Evolutionary conservation across 306 rosid genomes (phyloP).

Genomic region (Crataegus laevigata): DNA sequence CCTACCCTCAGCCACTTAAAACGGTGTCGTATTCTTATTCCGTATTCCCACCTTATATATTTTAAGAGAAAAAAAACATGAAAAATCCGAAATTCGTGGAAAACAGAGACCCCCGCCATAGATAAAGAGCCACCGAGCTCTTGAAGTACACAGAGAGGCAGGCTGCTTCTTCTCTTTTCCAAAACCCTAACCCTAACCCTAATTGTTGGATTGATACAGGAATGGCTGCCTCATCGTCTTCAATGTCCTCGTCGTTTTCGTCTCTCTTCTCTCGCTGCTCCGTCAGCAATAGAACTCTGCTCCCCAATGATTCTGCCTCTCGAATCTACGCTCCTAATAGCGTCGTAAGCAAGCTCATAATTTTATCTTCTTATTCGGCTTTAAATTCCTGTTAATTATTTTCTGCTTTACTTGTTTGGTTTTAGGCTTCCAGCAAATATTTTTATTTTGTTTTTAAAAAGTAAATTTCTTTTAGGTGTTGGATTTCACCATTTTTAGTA

Average conservation of each 20-base stretch:
- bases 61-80: not conserved
- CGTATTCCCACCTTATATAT: not conserved
- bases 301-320: slow-evolving; percentile 23
- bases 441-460: not conserved
- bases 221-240: slow-evolving; percentile 53
- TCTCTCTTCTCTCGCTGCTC: slow-evolving; percentile 29
- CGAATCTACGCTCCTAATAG: slow-evolving; percentile 17
- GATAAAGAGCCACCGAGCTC: slow-evolving; percentile 15
- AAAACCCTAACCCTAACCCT: slow-evolving; percentile 22
- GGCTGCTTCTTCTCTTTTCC: not conserved
- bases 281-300: slow-evolving; percentile 11
- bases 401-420: not conserved
- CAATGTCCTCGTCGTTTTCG: slow-evolving; percentile 25
- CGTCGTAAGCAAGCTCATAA: slow-evolving; percentile 29
- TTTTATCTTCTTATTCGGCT: not conserved
- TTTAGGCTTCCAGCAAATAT: not conserved
- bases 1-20: too few relatives aligned
- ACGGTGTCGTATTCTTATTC: not conserved
- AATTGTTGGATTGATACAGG: not conserved
- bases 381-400: not conserved
- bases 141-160: not conserved
- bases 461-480: not conserved
- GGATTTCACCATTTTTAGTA: not conserved
- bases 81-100: slow-evolving; percentile 20
- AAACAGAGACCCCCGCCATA: slow-evolving; percentile 42